A percentile compares a stretch with the other conserved stretches of the same genome.
phyloP scores from a whole-genome alignment of 2,329 filamentous ascomycete species.

The Fusarium sp. region DNA sequence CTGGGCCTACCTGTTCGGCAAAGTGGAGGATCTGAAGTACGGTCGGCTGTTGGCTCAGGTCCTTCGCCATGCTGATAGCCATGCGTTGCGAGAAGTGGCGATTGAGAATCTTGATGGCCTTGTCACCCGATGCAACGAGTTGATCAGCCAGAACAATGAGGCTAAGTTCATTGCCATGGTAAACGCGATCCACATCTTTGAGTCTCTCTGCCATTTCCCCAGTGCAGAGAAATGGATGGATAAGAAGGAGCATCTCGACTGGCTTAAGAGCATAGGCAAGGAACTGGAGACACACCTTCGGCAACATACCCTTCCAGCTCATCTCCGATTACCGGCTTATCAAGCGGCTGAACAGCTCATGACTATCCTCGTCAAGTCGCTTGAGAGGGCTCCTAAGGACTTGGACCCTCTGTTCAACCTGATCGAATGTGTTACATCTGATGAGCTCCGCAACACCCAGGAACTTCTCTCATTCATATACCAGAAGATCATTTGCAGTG shows the following conservation, averaged over 20 bases:
- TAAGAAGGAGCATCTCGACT: conserved; percentile 70
- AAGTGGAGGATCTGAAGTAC: conserved; percentile 86
- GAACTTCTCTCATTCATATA: conserved; percentile 87
- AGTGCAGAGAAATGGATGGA: conserved; percentile 79
- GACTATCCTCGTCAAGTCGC: conserved; percentile 83
- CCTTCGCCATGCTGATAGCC: conserved; percentile 80
- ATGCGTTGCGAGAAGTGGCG: conserved; percentile 79
- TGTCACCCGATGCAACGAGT: conserved; percentile 74
- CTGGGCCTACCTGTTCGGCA: conserved; percentile 82
- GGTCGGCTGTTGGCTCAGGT: conserved; percentile 93
- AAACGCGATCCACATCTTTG: conserved; percentile 88
- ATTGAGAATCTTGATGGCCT: conserved; percentile 80
- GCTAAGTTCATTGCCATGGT: conserved; percentile 78
- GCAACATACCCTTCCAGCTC: conserved; percentile 75
- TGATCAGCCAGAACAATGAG: conserved; percentile 75
- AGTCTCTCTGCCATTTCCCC: conserved; percentile 79
- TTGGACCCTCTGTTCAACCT: conserved; percentile 87
- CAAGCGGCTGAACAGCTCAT: conserved; percentile 92
- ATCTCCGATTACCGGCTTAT: conserved; percentile 84
- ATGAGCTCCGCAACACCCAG: conserved; percentile 83
- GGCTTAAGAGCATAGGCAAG: conserved; percentile 77
- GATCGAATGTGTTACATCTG: conserved; percentile 84
- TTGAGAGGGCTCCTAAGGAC: conserved; percentile 80
- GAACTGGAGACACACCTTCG: conserved; percentile 82
- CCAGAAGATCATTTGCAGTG: conserved; percentile 82